Conservation (phyloP, 2,329 filamentous ascomycete species). For the Magnaporthales sp. region DNA sequence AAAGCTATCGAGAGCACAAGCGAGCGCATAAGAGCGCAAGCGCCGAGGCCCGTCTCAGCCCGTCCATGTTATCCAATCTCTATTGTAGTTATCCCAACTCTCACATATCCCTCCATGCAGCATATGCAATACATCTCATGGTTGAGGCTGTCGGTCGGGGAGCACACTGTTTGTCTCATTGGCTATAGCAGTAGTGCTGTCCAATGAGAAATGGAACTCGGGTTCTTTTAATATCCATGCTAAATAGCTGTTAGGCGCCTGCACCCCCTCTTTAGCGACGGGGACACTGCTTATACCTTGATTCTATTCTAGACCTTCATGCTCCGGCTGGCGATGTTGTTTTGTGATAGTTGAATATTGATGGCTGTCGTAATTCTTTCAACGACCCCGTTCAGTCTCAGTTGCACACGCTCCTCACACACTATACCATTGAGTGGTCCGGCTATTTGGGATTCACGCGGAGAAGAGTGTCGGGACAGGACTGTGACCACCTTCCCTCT, state of each 20-base stretch:
- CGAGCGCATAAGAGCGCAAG: neutral
- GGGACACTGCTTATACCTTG: too few species aligned
- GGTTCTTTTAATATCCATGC: constrained; percentile 2
- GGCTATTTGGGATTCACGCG: neutral
- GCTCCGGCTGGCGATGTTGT: neutral
- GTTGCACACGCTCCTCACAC: neutral
- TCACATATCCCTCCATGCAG: neutral
- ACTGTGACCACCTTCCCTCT: neutral
- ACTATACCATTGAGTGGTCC: neutral
- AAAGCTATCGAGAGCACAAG: neutral
- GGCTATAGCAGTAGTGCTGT: neutral
- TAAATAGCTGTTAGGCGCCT: constrained; percentile 5
- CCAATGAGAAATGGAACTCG: neutral
- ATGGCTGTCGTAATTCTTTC: too few species aligned
- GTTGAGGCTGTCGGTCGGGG: neutral
- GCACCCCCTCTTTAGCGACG: neutral
- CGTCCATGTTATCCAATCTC: neutral
- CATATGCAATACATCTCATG: neutral
- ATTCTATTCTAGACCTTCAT: neutral
- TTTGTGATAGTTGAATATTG: neutral
- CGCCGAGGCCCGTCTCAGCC: neutral
- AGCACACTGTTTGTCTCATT: neutral
- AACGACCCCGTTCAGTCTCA: neutral
- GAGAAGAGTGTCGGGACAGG: neutral
- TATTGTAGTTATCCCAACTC: neutral